These are phyloP conservation scores for Cladophialophora immunda DNA, from an alignment of 2,329 filamentous ascomycete species.

Conservation along the genomic window DNA sequence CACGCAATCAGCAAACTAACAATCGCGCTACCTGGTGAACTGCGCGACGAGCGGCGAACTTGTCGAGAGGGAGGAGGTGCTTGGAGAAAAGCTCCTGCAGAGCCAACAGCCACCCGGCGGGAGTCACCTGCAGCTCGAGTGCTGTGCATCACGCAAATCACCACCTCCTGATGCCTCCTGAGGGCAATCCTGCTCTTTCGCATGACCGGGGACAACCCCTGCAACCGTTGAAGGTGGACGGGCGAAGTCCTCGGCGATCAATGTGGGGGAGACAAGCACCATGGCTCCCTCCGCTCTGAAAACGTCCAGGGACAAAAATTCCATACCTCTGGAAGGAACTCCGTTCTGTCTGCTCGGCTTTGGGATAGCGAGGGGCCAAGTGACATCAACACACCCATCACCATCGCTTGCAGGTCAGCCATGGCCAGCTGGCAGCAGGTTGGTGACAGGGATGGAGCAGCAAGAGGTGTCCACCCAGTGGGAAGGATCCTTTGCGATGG, in stretches of 20 bases:
- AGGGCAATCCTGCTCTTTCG: background rate
- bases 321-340: background rate
- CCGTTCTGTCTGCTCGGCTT: background rate
- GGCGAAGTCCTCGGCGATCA: background rate
- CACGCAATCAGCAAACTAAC: slow-evolving; percentile 8
- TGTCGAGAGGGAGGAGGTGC: background rate
- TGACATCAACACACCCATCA: slow-evolving; percentile 5
- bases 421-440: background rate
- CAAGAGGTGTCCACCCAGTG: too few relatives aligned
- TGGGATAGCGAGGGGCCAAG: background rate
- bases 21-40: background rate
- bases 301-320: background rate
- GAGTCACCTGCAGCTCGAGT: slow-evolving; percentile 18
- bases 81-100: background rate
- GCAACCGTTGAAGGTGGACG: background rate
- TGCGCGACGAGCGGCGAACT: background rate
- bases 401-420: slow-evolving; percentile 1
- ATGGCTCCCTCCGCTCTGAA: background rate
- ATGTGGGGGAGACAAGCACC: background rate
- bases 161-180: background rate
- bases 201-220: background rate
- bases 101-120: background rate
- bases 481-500: background rate
- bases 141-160: slow-evolving; percentile 18
- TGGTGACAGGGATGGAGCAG: background rate